Conservation (phyloP, 1,284 basidiomycete genomes). For the Testicularia cyperi region DNA sequence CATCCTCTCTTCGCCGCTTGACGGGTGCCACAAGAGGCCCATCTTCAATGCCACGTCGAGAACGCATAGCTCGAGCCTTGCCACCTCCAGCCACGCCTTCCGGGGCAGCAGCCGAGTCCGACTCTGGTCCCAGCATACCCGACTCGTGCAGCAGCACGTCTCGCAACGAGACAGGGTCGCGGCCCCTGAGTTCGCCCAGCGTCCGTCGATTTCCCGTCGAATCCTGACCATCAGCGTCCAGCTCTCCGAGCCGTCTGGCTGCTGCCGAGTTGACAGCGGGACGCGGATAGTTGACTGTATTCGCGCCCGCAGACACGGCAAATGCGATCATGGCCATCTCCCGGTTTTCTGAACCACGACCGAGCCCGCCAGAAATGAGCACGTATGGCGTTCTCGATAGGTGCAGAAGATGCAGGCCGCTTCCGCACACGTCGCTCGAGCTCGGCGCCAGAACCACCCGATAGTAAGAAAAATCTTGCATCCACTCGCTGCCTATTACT, state of each 20-base stretch:
- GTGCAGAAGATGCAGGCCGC: slow-evolving; percentile 36
- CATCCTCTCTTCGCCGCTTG: slow-evolving; percentile 31
- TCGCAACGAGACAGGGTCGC: slow-evolving; percentile 33
- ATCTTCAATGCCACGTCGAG: slow-evolving; percentile 31
- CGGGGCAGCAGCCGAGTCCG: slow-evolving; percentile 14
- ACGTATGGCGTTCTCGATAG: slow-evolving; percentile 33
- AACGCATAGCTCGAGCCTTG: slow-evolving; percentile 34
- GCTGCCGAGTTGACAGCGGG: slow-evolving; percentile 10
- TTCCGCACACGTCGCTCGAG: slow-evolving; percentile 32
- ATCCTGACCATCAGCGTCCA: slow-evolving; percentile 22
- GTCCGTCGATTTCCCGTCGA: slow-evolving; percentile 11
- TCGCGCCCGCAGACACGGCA: slow-evolving; percentile 28
- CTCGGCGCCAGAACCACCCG: slow-evolving; percentile 30
- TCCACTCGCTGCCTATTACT: slow-evolving; percentile 4
- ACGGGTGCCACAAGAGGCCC: slow-evolving; percentile 35
- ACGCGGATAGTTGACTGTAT: slow-evolving; percentile 26
- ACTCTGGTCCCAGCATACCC: slow-evolving; percentile 11
- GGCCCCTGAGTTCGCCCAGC: slow-evolving; percentile 40
- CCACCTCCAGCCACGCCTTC: slow-evolving; percentile 33
- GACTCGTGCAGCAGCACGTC: slow-evolving; percentile 33
- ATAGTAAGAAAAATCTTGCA: slow-evolving; percentile 33
- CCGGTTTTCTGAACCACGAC: slow-evolving; percentile 22
- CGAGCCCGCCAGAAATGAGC: slow-evolving; percentile 33
- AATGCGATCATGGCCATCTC: slow-evolving; percentile 37
- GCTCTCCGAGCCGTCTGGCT: slow-evolving; percentile 16